These are phyloP conservation scores for Ehretia macrophylla DNA, from an alignment of 257 asterid genomes.

Conservation along the genomic window DNA sequence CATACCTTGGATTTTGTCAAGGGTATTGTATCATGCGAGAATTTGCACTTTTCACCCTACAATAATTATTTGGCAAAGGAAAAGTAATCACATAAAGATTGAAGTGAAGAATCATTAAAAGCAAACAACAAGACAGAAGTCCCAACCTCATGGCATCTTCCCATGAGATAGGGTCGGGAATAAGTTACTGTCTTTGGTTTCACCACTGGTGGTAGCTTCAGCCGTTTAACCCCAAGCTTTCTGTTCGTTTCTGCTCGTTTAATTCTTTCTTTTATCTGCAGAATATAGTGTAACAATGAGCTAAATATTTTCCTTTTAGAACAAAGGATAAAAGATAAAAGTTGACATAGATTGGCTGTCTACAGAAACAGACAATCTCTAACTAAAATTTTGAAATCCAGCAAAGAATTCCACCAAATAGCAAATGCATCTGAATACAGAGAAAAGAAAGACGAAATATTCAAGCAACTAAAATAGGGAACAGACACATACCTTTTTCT, in stretches of 20 bases:
- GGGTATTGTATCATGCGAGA: slow-evolving; percentile 89
- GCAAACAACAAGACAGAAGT: slow-evolving; percentile 5
- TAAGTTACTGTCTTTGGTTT: slow-evolving; percentile 51
- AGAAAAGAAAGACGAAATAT: not conserved
- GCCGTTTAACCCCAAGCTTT: slow-evolving; percentile 68
- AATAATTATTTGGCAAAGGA: slow-evolving; percentile 15
- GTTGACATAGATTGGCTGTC: too few species aligned
- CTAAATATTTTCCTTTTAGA: not conserved
- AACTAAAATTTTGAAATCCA: too few species aligned
- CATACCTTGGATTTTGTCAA: slow-evolving; percentile 79
- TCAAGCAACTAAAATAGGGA: not conserved
- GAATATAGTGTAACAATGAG: slow-evolving; percentile 17
- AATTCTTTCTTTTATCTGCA: slow-evolving; percentile 63
- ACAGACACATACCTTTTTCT: slow-evolving; percentile 49
- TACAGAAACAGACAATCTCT: too few species aligned
- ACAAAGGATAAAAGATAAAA: not conserved
- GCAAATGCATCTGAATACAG: too few species aligned
- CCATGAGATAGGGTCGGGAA: slow-evolving; percentile 76
- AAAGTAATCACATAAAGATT: not conserved
- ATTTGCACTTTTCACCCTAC: slow-evolving; percentile 89
- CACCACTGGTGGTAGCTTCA: slow-evolving; percentile 61
- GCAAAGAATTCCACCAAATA: too few species aligned
- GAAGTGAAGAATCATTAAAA: slow-evolving; percentile 10
- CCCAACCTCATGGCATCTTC: slow-evolving; percentile 88
- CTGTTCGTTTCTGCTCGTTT: slow-evolving; percentile 77